Evolutionary conservation across 2,329 filamentous ascomycete species (phyloP), one percentile per base, ranked within the genome.

Genomic region (Boeremia lycopersici): DNA sequence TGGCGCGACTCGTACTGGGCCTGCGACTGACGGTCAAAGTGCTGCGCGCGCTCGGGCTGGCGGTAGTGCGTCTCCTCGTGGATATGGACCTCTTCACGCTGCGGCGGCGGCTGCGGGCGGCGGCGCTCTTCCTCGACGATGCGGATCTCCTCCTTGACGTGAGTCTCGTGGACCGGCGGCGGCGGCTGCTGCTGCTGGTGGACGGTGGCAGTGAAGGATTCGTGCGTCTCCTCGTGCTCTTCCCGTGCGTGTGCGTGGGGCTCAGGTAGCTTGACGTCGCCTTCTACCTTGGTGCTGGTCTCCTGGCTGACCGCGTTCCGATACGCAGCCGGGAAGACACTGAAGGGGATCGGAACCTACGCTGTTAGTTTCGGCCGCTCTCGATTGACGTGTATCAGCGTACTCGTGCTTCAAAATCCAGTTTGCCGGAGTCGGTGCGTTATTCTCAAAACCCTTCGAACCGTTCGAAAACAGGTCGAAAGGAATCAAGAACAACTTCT

Each of bases 401-500:
- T 82, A 97, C 90, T 82, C 92, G 90, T 83, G 93, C 92, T 90
- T 96, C 93, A 95, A 96, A 97, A 91, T 97, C 93, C 93, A 97
- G 93, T 85, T 91, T 97, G 91, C 91, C 89, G 89, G 87, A 88
- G 89, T 87, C 81, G 77, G 78, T 79, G 81, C 82, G 86, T 81
- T 86, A 84, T 88, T 88, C 90, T 86, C 85, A 86, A 86, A 78
- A 77, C 81, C 81, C 81, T 81, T 81, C 81, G 78, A 82, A 79
- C 76, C 78, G 74, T 74, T 74, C 72, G 66, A 69, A 72, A 75
- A 76, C 74, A 74, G 73, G 72, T 76, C 84, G 84, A 86, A 86
- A 86, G 84, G 84, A 86, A 82, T 83, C 79, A 86, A 86, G 84
- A 86, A 86, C 76, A 76, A 77, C 74, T 77, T 76, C 74, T 76